Base-by-base conservation (phyloP, 129 eudicot genomes). In the Flaveria ramosissima region DNA sequence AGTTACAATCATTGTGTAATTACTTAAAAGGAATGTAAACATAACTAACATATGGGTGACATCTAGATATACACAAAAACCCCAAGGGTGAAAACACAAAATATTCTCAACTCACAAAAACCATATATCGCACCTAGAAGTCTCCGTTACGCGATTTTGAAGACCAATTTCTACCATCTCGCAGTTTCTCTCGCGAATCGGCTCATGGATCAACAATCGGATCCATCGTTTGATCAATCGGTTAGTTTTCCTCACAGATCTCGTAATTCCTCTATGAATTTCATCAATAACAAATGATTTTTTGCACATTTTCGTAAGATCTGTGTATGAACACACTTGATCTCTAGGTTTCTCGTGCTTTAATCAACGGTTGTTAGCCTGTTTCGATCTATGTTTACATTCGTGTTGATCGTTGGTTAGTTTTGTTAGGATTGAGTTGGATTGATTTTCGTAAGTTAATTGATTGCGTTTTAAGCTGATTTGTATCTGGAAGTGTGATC, bases 141-240 rank as follows among this genome's bases (percentile, higher is more conserved):
- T 63, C 78, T 72, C 73, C 83, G 83, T 72, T 48, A 72, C 73
- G 68, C 78, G 78, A 51, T 79, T 36, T 51, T 68, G 20, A 46
- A 78, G 30, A 43, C 48, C 71, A 26, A 79, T 78, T 63, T 77
- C 65, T 27, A 61, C 47, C 70, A 59, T 59, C 6, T 67, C 45
- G 81, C 69, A 77, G 19, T 57, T 56, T 68, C 81, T 77, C 75
- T 56, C 82, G 70, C 71, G 41, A 36, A 36, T 43, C 64, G 50
- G 3, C 48, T 61, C 67, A 79, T 79, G 83, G 83, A 79, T 63
- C 42, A 20, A 63, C 72, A 78, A 61, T 62, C 81, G 69, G 75
- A 68, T 77, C 75, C 56, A 17, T 77, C 24, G 2, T 60, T 42
- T 8, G 70, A 74, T 74, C 26, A 36, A 74, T 74, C 73, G 73